These are phyloP conservation scores for Xerocomus spinulosus DNA, from an alignment of 768 basidiomycete species.

Conservation along the genomic window DNA sequence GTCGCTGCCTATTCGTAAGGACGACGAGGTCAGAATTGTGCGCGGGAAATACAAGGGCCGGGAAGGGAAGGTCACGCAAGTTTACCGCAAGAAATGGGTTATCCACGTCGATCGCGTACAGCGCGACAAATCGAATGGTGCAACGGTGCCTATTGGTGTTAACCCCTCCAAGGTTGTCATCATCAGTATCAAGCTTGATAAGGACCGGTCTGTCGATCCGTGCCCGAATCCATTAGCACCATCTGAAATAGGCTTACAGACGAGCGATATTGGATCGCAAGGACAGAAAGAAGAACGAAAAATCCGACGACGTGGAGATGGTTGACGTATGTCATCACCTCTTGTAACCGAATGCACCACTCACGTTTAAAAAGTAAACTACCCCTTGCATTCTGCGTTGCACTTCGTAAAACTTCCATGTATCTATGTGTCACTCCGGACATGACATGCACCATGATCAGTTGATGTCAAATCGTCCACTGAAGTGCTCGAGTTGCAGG, in stretches of 20 bases:
- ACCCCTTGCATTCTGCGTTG: conserved; percentile 10
- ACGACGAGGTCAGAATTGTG: conserved; percentile 96
- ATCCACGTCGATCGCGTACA: conserved; percentile 97
- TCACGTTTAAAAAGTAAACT: conserved; percentile 23
- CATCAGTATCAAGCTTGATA: conserved; percentile 87
- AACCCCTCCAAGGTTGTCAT: conserved; percentile 98
- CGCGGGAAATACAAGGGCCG: conserved; percentile 98
- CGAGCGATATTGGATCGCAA: conserved; percentile 86
- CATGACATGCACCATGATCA: conserved; percentile 54
- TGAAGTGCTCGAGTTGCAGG: neutral
- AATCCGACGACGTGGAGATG: conserved; percentile 69
- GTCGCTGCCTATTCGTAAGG: conserved; percentile 93
- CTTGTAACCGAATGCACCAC: conserved; percentile 8
- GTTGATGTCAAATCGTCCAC: conserved; percentile 1
- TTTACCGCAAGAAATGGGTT: conserved; percentile 99
- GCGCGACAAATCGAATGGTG: conserved; percentile 96
- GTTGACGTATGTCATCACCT: conserved; percentile 56
- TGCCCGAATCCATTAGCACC: neutral
- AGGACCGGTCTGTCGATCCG: conserved; percentile 58
- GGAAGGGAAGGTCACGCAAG: conserved; percentile 97
- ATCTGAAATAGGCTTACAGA: conserved; percentile 35
- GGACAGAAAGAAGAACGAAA: conserved; percentile 62
- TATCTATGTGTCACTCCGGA: conserved; percentile 54
- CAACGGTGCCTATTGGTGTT: conserved; percentile 88
- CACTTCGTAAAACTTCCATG: conserved; percentile 53